A percentile compares a stretch with the other conserved stretches of the same genome.
Evolutionary conservation across 345 rosid species (phyloP).

Genomic region (Syzygium aromaticum): DNA sequence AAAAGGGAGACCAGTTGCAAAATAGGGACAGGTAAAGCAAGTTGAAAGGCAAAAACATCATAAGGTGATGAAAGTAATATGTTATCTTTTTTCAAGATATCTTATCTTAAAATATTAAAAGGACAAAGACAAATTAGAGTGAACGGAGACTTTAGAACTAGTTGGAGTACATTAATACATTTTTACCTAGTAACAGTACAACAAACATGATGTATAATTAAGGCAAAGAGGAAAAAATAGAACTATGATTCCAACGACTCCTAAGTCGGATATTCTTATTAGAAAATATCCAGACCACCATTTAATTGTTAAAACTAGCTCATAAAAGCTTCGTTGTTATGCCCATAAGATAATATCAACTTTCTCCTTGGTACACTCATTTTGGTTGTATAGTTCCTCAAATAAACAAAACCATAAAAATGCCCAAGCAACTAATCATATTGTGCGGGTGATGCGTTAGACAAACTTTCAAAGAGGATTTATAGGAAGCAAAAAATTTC

Average conservation of each 20-base stretch:
- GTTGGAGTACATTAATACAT: not conserved
- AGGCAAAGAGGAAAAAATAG: not conserved
- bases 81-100: not conserved
- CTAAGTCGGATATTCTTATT: not conserved
- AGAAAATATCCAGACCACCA: not conserved
- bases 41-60: not conserved
- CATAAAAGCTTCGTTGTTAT: not conserved
- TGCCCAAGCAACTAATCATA: not conserved
- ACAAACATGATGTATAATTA: not conserved
- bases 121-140: not conserved
- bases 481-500: not conserved
- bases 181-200: not conserved
- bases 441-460: not conserved
- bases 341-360: not conserved
- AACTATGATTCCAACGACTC: not conserved
- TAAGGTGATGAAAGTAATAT: not conserved
- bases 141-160: not conserved
- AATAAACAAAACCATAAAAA: not conserved
- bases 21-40: not conserved
- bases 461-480: not conserved
- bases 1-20: not conserved
- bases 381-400: not conserved
- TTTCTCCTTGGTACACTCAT: not conserved
- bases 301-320: not conserved
- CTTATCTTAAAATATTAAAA: not conserved